Evolutionary conservation across 129 eudicot genomes (phyloP).

Genomic region (Flaveria brownii): DNA sequence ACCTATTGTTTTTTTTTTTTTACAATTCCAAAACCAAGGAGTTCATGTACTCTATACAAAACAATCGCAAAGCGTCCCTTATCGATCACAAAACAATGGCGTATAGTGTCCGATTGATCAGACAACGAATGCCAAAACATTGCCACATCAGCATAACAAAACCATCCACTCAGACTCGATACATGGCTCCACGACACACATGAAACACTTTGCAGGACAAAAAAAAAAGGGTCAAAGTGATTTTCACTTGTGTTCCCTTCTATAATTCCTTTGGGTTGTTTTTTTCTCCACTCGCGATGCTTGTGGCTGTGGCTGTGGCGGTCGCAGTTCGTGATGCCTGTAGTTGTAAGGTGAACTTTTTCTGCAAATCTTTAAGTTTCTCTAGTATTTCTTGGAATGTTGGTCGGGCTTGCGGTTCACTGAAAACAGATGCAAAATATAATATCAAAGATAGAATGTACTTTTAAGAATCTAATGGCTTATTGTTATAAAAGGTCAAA

Average conservation of each 20-base stretch:
- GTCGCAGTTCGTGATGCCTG: conserved; percentile 46
- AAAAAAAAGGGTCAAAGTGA: conserved; percentile 26
- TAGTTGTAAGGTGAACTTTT: conserved; percentile 49
- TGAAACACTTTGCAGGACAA: conserved; percentile 19
- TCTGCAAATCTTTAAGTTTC: conserved; percentile 62
- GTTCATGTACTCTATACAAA: conserved; percentile 41
- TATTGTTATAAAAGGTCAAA: not conserved
- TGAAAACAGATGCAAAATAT: conserved; percentile 21
- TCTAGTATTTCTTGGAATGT: conserved; percentile 70
- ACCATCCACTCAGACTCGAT: conserved; percentile 19
- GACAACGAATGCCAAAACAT: not conserved
- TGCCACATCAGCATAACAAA: conserved; percentile 16
- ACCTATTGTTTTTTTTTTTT: conserved; percentile 18
- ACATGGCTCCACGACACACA: not conserved
- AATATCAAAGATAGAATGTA: not conserved
- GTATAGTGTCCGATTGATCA: conserved; percentile 10
- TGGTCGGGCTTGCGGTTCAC: conserved; percentile 71
- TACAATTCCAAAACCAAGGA: conserved; percentile 15
- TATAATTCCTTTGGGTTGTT: conserved; percentile 43
- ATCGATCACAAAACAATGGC: conserved; percentile 42
- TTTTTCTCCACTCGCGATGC: conserved; percentile 36
- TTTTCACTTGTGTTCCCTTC: conserved; percentile 18
- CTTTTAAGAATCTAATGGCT: not conserved
- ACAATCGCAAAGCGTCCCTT: conserved; percentile 41
- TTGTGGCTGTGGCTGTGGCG: not conserved